Evolutionary conservation across 495 filamentous ascomycete species (phyloP).

Genomic region (Darksidea phi): DNA sequence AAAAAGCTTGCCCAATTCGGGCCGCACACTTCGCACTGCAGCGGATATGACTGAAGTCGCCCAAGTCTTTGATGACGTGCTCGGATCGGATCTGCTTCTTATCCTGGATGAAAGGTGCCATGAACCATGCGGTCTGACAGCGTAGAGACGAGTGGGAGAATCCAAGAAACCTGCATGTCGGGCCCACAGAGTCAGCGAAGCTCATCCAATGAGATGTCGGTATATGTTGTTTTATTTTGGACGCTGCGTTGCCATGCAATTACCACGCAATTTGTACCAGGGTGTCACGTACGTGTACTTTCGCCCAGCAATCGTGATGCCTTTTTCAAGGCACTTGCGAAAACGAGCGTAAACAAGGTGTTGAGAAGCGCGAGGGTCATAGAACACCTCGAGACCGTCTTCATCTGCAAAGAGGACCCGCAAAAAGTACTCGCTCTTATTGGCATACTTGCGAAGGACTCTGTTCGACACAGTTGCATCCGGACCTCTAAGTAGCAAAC

Average conservation of each 20-base stretch:
- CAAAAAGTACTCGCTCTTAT: constrained; percentile 61
- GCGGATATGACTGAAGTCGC: constrained; percentile 62
- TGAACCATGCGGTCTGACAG: constrained; percentile 66
- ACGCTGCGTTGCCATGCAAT: too few relatives aligned
- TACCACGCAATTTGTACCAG: too few relatives aligned
- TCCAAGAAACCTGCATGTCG: constrained; percentile 54
- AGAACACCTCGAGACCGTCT: constrained; percentile 59
- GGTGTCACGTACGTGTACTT: constrained; percentile 42
- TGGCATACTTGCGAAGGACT: constrained; percentile 64
- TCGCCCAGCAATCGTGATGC: constrained; percentile 62
- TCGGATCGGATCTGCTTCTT: background rate
- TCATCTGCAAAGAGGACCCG: constrained; percentile 69
- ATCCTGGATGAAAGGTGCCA: constrained; percentile 58
- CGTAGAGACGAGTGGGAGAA: constrained; percentile 75
- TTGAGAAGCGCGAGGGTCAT: constrained; percentile 53
- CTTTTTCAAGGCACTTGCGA: constrained; percentile 51
- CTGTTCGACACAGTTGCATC: constrained; percentile 66
- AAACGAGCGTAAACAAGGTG: constrained; percentile 56
- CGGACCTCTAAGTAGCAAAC: constrained; percentile 64
- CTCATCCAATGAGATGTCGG: too few relatives aligned
- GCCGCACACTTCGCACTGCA: constrained; percentile 76
- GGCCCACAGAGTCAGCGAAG: too few relatives aligned
- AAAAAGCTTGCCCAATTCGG: constrained; percentile 79
- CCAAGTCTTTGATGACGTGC: constrained; percentile 59
- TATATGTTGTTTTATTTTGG: too few relatives aligned